Conservation (phyloP, 169 alveolate genomes). For the Cryptosporidium parvum region DNA sequence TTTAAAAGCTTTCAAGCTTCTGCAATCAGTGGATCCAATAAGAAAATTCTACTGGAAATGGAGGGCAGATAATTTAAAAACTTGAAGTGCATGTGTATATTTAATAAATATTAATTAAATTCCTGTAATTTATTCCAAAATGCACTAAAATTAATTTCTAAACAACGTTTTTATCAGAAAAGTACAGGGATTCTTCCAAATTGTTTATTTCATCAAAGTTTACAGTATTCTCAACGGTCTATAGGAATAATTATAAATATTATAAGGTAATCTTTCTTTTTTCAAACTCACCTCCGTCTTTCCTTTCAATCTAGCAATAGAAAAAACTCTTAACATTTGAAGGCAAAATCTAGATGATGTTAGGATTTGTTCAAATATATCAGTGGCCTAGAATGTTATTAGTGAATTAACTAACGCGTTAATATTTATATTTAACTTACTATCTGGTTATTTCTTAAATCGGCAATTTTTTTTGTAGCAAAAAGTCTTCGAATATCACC, state of each 20-base stretch:
- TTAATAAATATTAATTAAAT: background rate
- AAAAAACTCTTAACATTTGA: conserved; percentile 44
- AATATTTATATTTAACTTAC: conserved; percentile 38
- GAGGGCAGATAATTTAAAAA: conserved; percentile 18
- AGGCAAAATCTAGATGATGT: conserved; percentile 55
- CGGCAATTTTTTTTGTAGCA: background rate
- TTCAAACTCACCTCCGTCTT: conserved; percentile 50
- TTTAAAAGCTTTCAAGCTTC: background rate
- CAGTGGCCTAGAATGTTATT: conserved; percentile 16
- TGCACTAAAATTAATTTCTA: background rate
- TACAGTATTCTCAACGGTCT: conserved; percentile 27
- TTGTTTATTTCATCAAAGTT: conserved; percentile 28
- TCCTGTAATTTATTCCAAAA: background rate
- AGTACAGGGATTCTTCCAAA: conserved; percentile 17
- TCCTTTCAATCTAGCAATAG: conserved; percentile 67
- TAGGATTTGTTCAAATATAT: conserved; percentile 63
- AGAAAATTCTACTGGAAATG: conserved; percentile 64
- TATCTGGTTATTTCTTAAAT: conserved; percentile 38
- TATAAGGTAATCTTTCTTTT: background rate
- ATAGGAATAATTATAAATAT: background rate
- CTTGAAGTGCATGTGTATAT: background rate
- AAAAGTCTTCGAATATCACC: conserved; percentile 65
- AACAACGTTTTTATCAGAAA: conserved; percentile 39
- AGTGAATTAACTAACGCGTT: background rate
- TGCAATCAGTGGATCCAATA: conserved; percentile 33